Conservation (phyloP, 169 alveolate species). For the Cryptosporidium muris region DNA sequence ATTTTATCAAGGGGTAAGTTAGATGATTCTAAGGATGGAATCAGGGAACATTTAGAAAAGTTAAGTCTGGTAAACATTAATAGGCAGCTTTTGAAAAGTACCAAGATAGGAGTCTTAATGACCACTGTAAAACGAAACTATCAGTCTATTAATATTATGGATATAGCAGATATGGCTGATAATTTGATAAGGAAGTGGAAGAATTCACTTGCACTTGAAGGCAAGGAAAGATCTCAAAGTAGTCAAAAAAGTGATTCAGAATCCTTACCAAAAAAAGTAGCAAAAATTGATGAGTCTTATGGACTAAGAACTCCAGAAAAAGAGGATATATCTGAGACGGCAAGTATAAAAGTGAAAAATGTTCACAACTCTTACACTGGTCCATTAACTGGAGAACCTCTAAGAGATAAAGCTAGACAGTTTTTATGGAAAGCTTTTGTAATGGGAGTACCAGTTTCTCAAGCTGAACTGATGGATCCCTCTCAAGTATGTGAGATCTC, state of each 20-base stretch:
- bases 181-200: slow-evolving; percentile 65
- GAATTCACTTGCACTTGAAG: slow-evolving; percentile 5
- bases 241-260: slow-evolving; percentile 52
- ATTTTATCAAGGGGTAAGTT: slow-evolving; percentile 7
- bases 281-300: not conserved
- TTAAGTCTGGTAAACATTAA: slow-evolving; percentile 77
- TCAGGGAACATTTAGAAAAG: slow-evolving; percentile 61
- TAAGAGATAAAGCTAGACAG: slow-evolving; percentile 76
- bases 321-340: slow-evolving; percentile 7
- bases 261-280: slow-evolving; percentile 54
- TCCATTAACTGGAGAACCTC: slow-evolving; percentile 71
- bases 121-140: slow-evolving; percentile 77
- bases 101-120: slow-evolving; percentile 82
- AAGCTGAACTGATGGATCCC: slow-evolving; percentile 77
- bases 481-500: slow-evolving; percentile 76
- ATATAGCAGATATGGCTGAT: slow-evolving; percentile 39
- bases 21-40: slow-evolving; percentile 42
- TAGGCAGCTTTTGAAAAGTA: slow-evolving; percentile 78
- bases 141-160: slow-evolving; percentile 21
- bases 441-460: slow-evolving; percentile 71
- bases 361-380: slow-evolving; percentile 65
- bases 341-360: slow-evolving; percentile 38
- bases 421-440: slow-evolving; percentile 73
- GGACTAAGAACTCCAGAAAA: slow-evolving; percentile 6
- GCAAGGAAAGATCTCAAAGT: not conserved